Base-by-base conservation (phyloP, 1,284 basidiomycete genomes). In the Trichosporon sp. region DNA sequence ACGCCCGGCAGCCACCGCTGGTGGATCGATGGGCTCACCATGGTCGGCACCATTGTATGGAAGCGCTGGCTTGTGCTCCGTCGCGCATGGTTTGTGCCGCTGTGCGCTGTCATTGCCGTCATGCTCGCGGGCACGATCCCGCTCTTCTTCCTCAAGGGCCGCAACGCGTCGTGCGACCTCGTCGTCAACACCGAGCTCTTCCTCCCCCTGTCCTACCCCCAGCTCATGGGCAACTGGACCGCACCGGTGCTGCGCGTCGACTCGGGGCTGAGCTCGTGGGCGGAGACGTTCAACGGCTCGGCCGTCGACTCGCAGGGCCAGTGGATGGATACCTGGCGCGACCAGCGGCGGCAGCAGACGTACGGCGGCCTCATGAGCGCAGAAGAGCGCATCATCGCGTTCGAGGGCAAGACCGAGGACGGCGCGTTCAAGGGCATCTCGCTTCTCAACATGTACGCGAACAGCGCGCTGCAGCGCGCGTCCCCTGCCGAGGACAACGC, bases 31-130 rank as follows among this genome's bases (percentile, higher is more conserved):
- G 66, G 44, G 4, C 21, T 51, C 11, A 31, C 34, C n/a, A 71
- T 68, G 67, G 65, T 51, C 0, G 77, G 87, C 63, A 91, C 90
- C 0, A 90, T 92, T 72, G 88, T 91, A 80, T 83, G 88, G 72
- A 93, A 93, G 78, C 88, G 91, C 0, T 73, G 83, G n/a, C 82
- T 92, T 29, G 86, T 92, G 65, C 82, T 87, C 1, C 86, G 88
- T 3, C 85, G 89, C 44, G 88, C 88, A 72, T 92, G 90, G 89
- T 79, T 92, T 11, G 85, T 88, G 0, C 89, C 89, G 0, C 68
- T 88, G 2, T 84, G 92, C 7, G 85, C 88, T 0, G 82, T 91
- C 12, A 72, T 88, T 12, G 83, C 91, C 34, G 90, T 89, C 1
- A 84, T 91, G 35, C 86, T 86, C 13, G 91, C 88, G 4, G 84